Base-by-base conservation (phyloP, 208 protist genomes). In the Leishmania major region DNA sequence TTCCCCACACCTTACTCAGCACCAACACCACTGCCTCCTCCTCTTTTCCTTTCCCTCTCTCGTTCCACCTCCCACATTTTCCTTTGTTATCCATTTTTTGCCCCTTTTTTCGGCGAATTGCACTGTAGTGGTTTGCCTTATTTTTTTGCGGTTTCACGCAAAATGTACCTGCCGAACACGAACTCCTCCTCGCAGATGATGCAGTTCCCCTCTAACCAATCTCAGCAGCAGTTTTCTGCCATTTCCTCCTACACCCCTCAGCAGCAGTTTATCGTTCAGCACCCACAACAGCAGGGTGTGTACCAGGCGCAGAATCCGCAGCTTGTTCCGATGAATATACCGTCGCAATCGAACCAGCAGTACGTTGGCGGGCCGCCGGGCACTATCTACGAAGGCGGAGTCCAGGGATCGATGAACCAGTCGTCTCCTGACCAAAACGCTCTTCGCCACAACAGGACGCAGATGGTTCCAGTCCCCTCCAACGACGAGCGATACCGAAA, bases 401-500 rank as follows among this genome's bases (percentile, higher is more conserved):
- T 82, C 17, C 80, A 84, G 15, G 77, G 77, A 1, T 83, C 80
- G n/a, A 71, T 83, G 77, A 88, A 84, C 67, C 81, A 82, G 59
- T 70, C 79, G 4, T 57, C 85, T 40, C 81, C 77, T 28, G 78
- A 81, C 45, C 60, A 79, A 31, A 86, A 80, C 47, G 55, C 59
- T 47, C 11, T 49, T 37, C 74, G 78, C 51, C 83, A 89, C 78
- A 88, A 77, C 71, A 75, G 64, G 22, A 89, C 89, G 60, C 84
- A 91, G 59, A 86, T 76, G 57, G 82, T 85, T 19, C 87, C 89
- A 19, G 62, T 88, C 31, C 71, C 88, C 15, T 81, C 83, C 1
- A 79, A 92, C 19, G 92, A 96, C 73, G 92, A 96, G 62, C 83
- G 91, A 15, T 94, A 92, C 76, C 84, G 82, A 25, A 96, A 93